Base-by-base conservation (phyloP, 371 early-diverging fungal species). In the Amoeboaphelidium protococcarum region DNA sequence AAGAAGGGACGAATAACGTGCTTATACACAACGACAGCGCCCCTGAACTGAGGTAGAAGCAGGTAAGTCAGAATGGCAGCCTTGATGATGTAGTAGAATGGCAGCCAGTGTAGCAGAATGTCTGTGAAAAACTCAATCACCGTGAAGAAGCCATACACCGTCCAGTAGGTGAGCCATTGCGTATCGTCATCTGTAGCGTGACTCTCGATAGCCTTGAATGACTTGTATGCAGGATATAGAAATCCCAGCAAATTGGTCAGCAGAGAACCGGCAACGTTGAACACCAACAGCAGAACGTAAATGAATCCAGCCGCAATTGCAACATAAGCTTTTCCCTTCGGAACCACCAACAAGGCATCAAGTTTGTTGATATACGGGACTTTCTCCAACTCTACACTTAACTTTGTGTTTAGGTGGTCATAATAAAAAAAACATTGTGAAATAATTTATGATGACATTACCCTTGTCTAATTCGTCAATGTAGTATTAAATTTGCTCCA, bases 41-140 rank as follows among this genome's bases (percentile, higher is more conserved):
- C 77, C 53, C 69, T 56, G 57, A 76, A 76, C 52, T 71, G 69
- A 50, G 88, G 88, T 48, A 78, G 54, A 57, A 73, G 60, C 31
- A 89, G 71, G 73, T 78, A 94, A 45, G 88, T 59, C 53, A 89
- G 63, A 49, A 85, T 63, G 13, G 69, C 57, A 19, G 86, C 76
- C 73, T 94, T 94, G 72, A 86, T 67, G 50, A 76, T 58, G 61
- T 79, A 89, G 69, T 88, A 94, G 65, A 91, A 80, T 45, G 88
- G 85, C 58, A 84, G 59, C 88, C 88, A 89, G 47, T 57, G 50
- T 10, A 60, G 48, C 13, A 89, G 47, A 47, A 74, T 47, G 49
- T 83, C 82, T 47, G 74, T 66, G 58, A 88, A 88, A 66, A 78
- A 84, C 67, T 89, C 89, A 49, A 73, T 40, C 26, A 80, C 62